These are phyloP conservation scores for Phoenix dactylifera DNA, from an alignment of 176 grass and related monocot genomes.

Conservation along the genomic window DNA sequence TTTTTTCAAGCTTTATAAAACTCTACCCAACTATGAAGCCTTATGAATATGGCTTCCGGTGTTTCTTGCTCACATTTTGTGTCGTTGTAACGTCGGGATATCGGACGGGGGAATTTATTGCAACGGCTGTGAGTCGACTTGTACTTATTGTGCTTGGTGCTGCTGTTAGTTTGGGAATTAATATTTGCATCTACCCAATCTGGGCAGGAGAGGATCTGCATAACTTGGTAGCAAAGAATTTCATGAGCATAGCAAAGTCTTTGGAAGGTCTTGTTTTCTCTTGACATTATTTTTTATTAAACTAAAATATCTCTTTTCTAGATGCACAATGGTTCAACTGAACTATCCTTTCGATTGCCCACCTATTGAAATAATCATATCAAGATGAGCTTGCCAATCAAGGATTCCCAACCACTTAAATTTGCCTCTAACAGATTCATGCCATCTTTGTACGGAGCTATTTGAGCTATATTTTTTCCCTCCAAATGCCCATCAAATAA, in stretches of 20 bases:
- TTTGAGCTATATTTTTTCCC: too few relatives aligned
- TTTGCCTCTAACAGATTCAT: too few relatives aligned
- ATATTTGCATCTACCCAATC: slow-evolving; percentile 87
- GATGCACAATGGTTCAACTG: too few relatives aligned
- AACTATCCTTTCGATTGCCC: background rate
- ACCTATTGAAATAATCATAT: background rate
- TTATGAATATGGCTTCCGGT: slow-evolving; percentile 91
- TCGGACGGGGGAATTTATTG: slow-evolving; percentile 54
- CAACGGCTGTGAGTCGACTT: slow-evolving; percentile 68
- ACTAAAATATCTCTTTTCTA: too few relatives aligned
- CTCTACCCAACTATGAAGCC: slow-evolving; percentile 75
- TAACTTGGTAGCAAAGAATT: slow-evolving; percentile 80
- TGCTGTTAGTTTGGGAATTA: slow-evolving; percentile 66
- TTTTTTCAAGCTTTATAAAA: slow-evolving; percentile 57
- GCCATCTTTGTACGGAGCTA: too few relatives aligned
- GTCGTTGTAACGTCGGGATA: slow-evolving; percentile 84
- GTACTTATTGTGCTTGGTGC: slow-evolving; percentile 83
- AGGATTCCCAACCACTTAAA: too few relatives aligned
- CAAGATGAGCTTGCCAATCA: too few relatives aligned
- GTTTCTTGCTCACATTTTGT: slow-evolving; percentile 94
- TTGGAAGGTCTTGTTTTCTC: slow-evolving; percentile 61
- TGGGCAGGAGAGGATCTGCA: slow-evolving; percentile 96
- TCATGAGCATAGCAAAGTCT: slow-evolving; percentile 78
- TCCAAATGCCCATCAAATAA: too few relatives aligned
- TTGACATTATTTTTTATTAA: too few relatives aligned